Evolutionary conservation across 2,329 filamentous ascomycete species (phyloP).

Genomic region (Graphiopsis chlorocephala): DNA sequence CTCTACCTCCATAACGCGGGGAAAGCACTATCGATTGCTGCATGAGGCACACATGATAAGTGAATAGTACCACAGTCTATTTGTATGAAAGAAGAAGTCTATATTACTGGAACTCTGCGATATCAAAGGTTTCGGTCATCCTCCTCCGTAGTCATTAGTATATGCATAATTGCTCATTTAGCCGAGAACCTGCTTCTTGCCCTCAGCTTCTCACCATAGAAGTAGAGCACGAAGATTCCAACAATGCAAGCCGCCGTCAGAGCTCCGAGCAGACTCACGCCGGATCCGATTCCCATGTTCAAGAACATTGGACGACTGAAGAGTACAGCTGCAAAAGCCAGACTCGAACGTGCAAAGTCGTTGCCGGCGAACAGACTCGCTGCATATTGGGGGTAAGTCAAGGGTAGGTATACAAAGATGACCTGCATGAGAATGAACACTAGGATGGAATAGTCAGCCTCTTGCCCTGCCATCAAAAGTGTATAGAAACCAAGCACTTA

Average conservation of each 20-base stretch:
- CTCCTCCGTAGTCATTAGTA: neutral
- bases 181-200: conserved; percentile 57
- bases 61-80: neutral
- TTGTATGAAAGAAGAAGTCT: neutral
- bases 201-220: conserved; percentile 55
- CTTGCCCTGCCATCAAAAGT: neutral
- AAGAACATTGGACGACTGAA: conserved; percentile 59
- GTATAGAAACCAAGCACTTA: neutral
- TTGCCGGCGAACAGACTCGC: conserved; percentile 60
- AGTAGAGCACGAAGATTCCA: conserved; percentile 56
- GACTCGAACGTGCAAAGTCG: conserved; percentile 55
- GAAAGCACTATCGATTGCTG: neutral
- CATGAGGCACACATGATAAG: neutral
- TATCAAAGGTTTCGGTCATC: neutral
- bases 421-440: conserved; percentile 43
- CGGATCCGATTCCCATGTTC: conserved; percentile 58
- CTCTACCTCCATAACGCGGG: neutral
- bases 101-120: neutral
- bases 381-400: conserved; percentile 44
- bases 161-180: conserved; percentile 24
- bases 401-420: conserved; percentile 39
- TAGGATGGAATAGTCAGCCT: neutral
- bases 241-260: conserved; percentile 37
- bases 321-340: conserved; percentile 59
- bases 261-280: conserved; percentile 56